Evolutionary conservation across 2,329 filamentous ascomycete species (phyloP).

Genomic region (Arthrobotrys pseudoclavata): DNA sequence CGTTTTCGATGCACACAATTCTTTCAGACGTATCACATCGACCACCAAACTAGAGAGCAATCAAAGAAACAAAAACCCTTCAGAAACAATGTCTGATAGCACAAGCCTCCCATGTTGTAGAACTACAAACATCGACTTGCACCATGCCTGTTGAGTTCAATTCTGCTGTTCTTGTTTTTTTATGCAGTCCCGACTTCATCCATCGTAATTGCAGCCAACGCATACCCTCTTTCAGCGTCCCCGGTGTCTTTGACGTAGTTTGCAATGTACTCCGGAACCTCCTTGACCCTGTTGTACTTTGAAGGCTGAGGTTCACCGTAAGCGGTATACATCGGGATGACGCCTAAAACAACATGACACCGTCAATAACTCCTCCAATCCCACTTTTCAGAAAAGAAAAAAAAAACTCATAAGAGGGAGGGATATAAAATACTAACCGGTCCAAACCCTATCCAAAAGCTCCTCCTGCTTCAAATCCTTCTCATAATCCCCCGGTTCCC

Average conservation of each 20-base stretch:
- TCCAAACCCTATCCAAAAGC: slow-evolving; percentile 71
- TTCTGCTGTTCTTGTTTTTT: background rate
- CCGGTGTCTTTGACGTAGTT: slow-evolving; percentile 71
- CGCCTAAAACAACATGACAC: slow-evolving; percentile 62
- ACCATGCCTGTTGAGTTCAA: background rate
- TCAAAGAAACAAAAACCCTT: background rate
- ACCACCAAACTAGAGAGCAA: background rate
- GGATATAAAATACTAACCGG: slow-evolving; percentile 66
- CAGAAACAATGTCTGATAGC: slow-evolving; percentile 1
- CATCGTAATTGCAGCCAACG: slow-evolving; percentile 62
- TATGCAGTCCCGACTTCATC: slow-evolving; percentile 28
- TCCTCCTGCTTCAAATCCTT: slow-evolving; percentile 71
- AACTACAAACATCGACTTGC: slow-evolving; percentile 3
- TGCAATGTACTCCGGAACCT: slow-evolving; percentile 75
- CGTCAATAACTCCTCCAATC: background rate
- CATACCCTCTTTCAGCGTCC: slow-evolving; percentile 67
- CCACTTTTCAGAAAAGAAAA: too few relatives aligned
- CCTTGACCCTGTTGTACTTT: slow-evolving; percentile 72
- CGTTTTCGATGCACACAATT: background rate
- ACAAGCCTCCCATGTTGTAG: slow-evolving; percentile 17
- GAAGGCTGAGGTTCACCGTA: slow-evolving; percentile 76
- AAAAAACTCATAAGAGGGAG: too few relatives aligned
- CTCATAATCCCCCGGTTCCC: slow-evolving; percentile 74
- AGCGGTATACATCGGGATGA: slow-evolving; percentile 75
- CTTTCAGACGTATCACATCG: slow-evolving; percentile 8